These are phyloP conservation scores for Leishmania arabica DNA, from an alignment of 208 protist genomes.

Conservation along the genomic window DNA sequence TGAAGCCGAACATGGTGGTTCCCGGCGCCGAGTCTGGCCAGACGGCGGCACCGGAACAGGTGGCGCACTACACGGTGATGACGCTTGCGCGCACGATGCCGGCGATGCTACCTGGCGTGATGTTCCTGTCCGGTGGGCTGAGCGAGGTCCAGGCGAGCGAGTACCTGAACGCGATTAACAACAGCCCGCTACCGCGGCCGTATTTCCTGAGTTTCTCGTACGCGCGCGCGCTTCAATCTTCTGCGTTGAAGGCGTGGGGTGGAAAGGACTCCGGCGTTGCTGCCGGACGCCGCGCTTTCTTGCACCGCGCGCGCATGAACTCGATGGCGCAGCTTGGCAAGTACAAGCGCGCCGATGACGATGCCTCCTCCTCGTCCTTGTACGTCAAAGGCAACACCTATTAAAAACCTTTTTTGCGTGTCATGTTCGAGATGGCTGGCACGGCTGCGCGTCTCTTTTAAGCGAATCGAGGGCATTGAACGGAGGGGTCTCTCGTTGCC, in stretches of 20 bases:
- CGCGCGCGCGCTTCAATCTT: slow-evolving; percentile 94
- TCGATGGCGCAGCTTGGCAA: slow-evolving; percentile 74
- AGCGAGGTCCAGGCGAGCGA: slow-evolving; percentile 95
- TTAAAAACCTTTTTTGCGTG: slow-evolving; percentile 24
- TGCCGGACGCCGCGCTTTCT: slow-evolving; percentile 56
- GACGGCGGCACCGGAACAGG: slow-evolving; percentile 77
- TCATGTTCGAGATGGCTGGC: background rate
- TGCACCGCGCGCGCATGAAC: slow-evolving; percentile 88
- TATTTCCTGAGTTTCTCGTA: slow-evolving; percentile 96
- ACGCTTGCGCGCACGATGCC: slow-evolving; percentile 94
- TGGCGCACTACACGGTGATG: slow-evolving; percentile 91
- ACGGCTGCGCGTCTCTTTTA: background rate
- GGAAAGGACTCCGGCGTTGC: slow-evolving; percentile 72
- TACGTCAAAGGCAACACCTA: slow-evolving; percentile 90
- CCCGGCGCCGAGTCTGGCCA: slow-evolving; percentile 81
- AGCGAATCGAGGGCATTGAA: background rate
- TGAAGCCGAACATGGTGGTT: slow-evolving; percentile 99
- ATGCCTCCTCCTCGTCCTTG: slow-evolving; percentile 74
- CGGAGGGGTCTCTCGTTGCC: background rate
- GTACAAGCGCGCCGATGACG: slow-evolving; percentile 81
- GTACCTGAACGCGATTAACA: slow-evolving; percentile 98
- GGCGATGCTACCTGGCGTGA: slow-evolving; percentile 94
- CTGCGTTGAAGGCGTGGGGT: slow-evolving; percentile 92
- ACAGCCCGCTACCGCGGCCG: slow-evolving; percentile 45
- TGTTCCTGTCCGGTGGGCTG: slow-evolving; percentile 97